Base-by-base conservation (phyloP, 2,329 filamentous ascomycete genomes). In the Teratosphaeria destructans region DNA sequence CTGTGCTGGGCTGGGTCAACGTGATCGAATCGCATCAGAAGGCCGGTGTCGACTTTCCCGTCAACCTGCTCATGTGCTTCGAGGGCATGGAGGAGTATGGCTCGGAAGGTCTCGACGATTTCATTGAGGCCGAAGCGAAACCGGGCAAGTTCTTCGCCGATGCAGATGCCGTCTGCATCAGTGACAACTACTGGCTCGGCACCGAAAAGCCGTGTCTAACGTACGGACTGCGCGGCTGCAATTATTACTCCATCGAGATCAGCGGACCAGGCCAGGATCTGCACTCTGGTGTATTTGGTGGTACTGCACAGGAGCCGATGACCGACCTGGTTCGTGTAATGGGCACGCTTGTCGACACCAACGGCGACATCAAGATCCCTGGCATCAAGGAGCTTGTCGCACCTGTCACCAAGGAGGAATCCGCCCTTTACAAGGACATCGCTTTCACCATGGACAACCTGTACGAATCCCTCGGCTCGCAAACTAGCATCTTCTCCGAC, bases 81-180 rank as follows among this genome's bases (percentile, higher is more conserved):
- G 94, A 99, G 81, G 94, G 94, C 55, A 99, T 99, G 94, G 94
- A 99, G 78, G 94, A 99, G 79, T 96, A 95, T 74, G 94, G 94
- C 56, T 96, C 92, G 0, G 93, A 97, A 74, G 94, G 94, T 43
- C 82, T 99, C 59, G 94, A 99, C 71, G 93, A 96, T 68, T 88
- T 97, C 66, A 96, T 99, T 76, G 82, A 88, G 66, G 86, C 84
- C 54, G 94, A 99, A 78, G 91, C 88, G 66, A 90, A 95, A 78
- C 67, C 68, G 7, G 70, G 70, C 60, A 88, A 89, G 69, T 97
- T 87, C 81, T 99, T 99, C 79, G 90, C 90, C 71, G 93, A 96
- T 69, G 86, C 91, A 39, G 94, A 99, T 67, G 94, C 92, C 5
- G 90, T 97, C 62, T 99, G 94, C 79, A 99, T 99, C 73, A 96